A percentile compares a stretch with the other conserved stretches of the same genome.
phyloP scores from a whole-genome alignment of 2,329 filamentous ascomycete genomes.

The Fusarium sp. region DNA sequence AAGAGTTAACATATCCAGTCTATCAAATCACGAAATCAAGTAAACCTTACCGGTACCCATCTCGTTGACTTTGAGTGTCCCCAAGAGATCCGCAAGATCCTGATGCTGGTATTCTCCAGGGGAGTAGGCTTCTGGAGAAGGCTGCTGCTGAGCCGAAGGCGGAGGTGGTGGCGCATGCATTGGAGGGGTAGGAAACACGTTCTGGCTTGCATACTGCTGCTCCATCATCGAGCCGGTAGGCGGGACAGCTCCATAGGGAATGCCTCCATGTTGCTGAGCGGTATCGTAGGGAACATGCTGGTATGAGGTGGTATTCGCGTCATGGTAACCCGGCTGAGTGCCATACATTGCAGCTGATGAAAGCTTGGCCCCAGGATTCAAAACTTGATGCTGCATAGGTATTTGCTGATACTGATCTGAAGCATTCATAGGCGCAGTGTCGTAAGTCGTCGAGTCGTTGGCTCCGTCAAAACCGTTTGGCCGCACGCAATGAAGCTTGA shows the following conservation, averaged over 20 bases:
- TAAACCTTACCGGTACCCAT: conserved; percentile 79
- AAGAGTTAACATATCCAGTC: conserved; percentile 6
- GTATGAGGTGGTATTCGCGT: conserved; percentile 58
- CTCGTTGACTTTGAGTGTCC: conserved; percentile 87
- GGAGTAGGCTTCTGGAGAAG: conserved; percentile 64
- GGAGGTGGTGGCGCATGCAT: conserved; percentile 46
- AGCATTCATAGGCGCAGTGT: conserved; percentile 48
- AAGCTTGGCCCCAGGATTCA: conserved; percentile 56
- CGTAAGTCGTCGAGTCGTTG: conserved; percentile 51
- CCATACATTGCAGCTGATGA: conserved; percentile 58
- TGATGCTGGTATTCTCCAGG: conserved; percentile 74
- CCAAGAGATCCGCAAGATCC: conserved; percentile 82
- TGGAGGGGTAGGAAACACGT: conserved; percentile 66
- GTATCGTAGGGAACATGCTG: conserved; percentile 61
- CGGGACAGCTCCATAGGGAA: conserved; percentile 66
- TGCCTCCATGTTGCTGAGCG: conserved; percentile 56
- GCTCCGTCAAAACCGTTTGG: conserved; percentile 77
- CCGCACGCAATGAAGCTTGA: conserved; percentile 93
- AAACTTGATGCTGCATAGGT: conserved; percentile 60
- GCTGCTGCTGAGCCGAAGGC: conserved; percentile 37
- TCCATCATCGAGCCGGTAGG: conserved; percentile 63
- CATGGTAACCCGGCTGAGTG: conserved; percentile 61
- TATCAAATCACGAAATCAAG: background rate
- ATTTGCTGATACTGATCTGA: conserved; percentile 60
- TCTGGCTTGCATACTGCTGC: conserved; percentile 60